Base-by-base conservation (phyloP, 2,329 filamentous ascomycete genomes). In the Neopestalotiopsis sp. region DNA sequence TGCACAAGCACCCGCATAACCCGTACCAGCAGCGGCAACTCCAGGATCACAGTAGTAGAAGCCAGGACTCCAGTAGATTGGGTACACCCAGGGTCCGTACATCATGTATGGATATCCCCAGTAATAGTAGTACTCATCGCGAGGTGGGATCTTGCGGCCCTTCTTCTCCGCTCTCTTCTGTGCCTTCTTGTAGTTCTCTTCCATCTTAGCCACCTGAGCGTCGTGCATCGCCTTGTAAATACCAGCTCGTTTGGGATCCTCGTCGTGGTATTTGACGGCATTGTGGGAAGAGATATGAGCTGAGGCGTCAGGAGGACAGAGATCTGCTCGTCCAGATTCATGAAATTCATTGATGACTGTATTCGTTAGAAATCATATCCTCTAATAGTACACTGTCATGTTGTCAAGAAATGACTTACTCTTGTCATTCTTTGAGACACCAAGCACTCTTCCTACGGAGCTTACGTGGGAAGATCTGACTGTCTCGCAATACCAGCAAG, bases 401-500 rank as follows among this genome's bases (percentile, higher is more conserved):
- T 9, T 20, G 34, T n/a, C 1, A 5, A 53, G 2, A 9, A 28
- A 17, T 1, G 13, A 58, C 70, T 72, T 78, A 80, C 82, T 73
- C 69, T 84, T 86, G 57, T 86, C 82, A 6, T 83, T 81, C 32
- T 79, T 82, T 1, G 83, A 85, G 6, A 83, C 73, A 5, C 83
- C 81, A 17, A 90, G 80, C 1, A 84, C 73, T 20, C 80, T 81
- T 4, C 81, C 82, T 2, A 87, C 72, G 1, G 81, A 77, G 12
- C 83, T 85, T 2, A 88, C 83, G 73, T 90, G 84, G 2, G 86
- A 81, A 58, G 88, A 82, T 42, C 91, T 88, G 66, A 91, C 86
- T 5, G 90, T 86, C 79, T 96, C 93, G 79, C 94, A 97, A 78
- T 95, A 94, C 92, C 92, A 95, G 79, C 93, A 95, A 0, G 89